A percentile compares a stretch with the other conserved stretches of the same genome.
Evolutionary conservation across 345 rosid genomes (phyloP).

Genomic region (Arabidopsis arenosa): DNA sequence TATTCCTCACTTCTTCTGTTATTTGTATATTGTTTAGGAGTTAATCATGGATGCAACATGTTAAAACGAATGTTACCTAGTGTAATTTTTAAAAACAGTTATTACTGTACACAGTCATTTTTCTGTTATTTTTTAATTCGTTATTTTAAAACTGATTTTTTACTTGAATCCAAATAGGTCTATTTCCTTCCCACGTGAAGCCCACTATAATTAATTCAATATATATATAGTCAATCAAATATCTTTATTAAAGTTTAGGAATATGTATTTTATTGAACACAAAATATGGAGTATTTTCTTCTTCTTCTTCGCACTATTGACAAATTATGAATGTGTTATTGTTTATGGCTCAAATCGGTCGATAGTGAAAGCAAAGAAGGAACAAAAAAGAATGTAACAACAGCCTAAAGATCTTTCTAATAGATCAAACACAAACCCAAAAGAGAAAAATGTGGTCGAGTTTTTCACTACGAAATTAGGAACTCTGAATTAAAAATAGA

Average conservation of each 20-base stretch:
- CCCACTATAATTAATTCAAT: not conserved
- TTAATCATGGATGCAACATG: slow-evolving; percentile 1
- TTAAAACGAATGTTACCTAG: not conserved
- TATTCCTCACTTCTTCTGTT: not conserved
- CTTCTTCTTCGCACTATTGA: not conserved
- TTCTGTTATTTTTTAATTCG: not conserved
- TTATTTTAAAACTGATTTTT: no score
- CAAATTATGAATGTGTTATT: not conserved
- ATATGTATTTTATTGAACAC: no score
- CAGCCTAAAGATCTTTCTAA: slow-evolving; percentile 1
- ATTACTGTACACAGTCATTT: not conserved
- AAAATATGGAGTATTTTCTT: not conserved
- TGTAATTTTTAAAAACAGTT: not conserved
- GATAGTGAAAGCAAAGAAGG: slow-evolving; percentile 20
- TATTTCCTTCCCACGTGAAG: slow-evolving; percentile 28
- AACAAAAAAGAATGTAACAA: not conserved
- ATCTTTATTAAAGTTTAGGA: not conserved
- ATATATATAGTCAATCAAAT: not conserved
- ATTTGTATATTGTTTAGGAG: not conserved
- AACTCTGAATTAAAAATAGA: slow-evolving; percentile 22
- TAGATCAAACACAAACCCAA: slow-evolving; percentile 7
- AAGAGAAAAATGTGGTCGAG: slow-evolving; percentile 24
- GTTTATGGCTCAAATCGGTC: not conserved
- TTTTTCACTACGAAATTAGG: slow-evolving; percentile 30
- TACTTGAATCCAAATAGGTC: slow-evolving; percentile 3